Conservation (phyloP, 2,329 filamentous ascomycete genomes). For the Colletotrichum sp. region DNA sequence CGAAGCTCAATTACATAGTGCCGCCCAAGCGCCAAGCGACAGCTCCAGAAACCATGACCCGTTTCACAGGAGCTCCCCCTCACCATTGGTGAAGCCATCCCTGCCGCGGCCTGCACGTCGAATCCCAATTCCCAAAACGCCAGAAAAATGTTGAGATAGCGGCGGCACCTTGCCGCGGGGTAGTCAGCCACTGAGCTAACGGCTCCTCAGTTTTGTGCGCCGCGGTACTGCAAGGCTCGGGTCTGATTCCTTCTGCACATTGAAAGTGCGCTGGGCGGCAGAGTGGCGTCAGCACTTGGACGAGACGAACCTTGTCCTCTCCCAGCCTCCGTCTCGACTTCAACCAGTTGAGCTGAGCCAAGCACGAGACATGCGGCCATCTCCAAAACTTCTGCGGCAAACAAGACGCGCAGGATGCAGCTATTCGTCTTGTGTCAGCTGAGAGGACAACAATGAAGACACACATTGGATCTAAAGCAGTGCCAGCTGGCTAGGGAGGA, state of each 20-base stretch:
- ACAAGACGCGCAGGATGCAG: background rate
- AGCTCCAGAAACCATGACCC: background rate
- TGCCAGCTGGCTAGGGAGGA: conserved; percentile 1
- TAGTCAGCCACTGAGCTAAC: background rate
- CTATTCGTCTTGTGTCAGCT: background rate
- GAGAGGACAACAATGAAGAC: background rate
- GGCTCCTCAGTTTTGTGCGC: background rate
- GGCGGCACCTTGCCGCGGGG: background rate
- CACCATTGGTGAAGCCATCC: background rate
- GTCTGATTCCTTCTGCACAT: background rate
- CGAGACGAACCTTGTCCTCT: background rate
- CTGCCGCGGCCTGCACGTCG: background rate
- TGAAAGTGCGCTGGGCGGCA: background rate
- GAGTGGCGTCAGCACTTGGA: background rate
- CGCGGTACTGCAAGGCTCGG: conserved; percentile 1
- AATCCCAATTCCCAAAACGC: background rate
- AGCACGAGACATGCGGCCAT: background rate
- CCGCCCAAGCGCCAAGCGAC: background rate
- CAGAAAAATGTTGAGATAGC: background rate
- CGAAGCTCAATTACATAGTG: background rate
- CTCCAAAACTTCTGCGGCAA: background rate
- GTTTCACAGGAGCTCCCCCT: background rate
- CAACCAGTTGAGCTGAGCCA: background rate
- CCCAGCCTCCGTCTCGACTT: background rate
- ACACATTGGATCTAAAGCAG: background rate